Conservation (phyloP, 108 stramenopile genomes). For the Stephanodiscus minutulus region DNA sequence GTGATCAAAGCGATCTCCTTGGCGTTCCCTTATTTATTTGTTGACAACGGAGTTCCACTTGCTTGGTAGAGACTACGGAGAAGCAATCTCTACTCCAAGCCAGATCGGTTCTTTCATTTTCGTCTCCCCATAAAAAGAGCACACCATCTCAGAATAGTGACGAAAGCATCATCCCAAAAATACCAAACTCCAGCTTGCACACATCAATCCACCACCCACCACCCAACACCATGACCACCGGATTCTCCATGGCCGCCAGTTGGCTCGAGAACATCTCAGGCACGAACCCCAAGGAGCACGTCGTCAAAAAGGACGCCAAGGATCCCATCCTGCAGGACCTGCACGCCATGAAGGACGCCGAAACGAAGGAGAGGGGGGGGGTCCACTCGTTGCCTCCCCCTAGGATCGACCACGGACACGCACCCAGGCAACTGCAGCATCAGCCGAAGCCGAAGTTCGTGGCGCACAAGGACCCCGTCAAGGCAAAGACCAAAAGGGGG, state of each 20-base stretch:
- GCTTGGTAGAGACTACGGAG: no score
- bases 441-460: constrained; percentile 48
- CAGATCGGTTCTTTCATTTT: no score
- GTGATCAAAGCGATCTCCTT: no score
- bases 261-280: constrained; percentile 40
- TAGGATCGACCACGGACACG: neutral
- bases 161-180: no score
- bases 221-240: constrained; percentile 27
- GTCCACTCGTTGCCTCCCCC: constrained; percentile 4
- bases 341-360: constrained; percentile 30
- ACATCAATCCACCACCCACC: neutral
- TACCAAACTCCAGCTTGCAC: neutral
- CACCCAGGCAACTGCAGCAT: constrained; percentile 17
- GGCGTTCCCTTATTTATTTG: no score
- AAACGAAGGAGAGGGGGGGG: constrained; percentile 8
- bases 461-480: constrained; percentile 31
- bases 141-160: neutral
- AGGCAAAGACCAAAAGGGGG: constrained; percentile 31
- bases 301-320: constrained; percentile 22
- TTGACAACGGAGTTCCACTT: no score
- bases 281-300: constrained; percentile 15
- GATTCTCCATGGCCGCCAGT: constrained; percentile 35
- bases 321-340: constrained; percentile 37
- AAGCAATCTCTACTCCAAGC: no score
- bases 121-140: no score